Conservation (phyloP, 1,139 yeast species). For the Zygoascus meyerae region DNA sequence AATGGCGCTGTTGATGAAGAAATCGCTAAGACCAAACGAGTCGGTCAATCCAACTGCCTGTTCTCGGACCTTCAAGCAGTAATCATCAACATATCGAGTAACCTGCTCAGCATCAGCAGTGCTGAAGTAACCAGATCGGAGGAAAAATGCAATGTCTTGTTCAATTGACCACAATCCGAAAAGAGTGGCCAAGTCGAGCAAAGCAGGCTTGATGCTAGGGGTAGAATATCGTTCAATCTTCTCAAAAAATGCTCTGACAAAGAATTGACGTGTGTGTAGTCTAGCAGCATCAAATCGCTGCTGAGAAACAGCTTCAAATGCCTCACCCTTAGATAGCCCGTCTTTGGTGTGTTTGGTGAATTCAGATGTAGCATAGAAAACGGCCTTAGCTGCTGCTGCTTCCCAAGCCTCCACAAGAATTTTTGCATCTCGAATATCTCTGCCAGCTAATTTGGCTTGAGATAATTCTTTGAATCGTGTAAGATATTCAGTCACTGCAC, state of each 20-base stretch:
- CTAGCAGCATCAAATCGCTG: constrained; percentile 41
- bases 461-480: constrained; percentile 22
- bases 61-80: constrained; percentile 44
- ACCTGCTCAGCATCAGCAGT: constrained; percentile 33
- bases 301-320: constrained; percentile 41
- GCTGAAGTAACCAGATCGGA: constrained; percentile 53
- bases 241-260: constrained; percentile 35
- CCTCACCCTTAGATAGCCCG: constrained; percentile 31
- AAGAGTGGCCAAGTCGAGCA: constrained; percentile 48
- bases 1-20: constrained; percentile 76
- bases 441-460: constrained; percentile 23
- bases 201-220: constrained; percentile 32
- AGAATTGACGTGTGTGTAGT: constrained; percentile 38
- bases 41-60: constrained; percentile 83
- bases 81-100: constrained; percentile 33
- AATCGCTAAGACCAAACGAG: constrained; percentile 81
- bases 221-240: constrained; percentile 28
- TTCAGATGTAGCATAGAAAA: constrained; percentile 33
- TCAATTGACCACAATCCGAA: constrained; percentile 72
- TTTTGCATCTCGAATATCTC: constrained; percentile 30
- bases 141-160: constrained; percentile 68
- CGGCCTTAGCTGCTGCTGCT: constrained; percentile 34
- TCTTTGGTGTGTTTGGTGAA: constrained; percentile 22
- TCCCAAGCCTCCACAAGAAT: constrained; percentile 39
- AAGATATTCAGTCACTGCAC: constrained; percentile 31